Evolutionary conservation across 371 early-diverging fungal genomes (phyloP).

Genomic region (Umbelopsis sp.): DNA sequence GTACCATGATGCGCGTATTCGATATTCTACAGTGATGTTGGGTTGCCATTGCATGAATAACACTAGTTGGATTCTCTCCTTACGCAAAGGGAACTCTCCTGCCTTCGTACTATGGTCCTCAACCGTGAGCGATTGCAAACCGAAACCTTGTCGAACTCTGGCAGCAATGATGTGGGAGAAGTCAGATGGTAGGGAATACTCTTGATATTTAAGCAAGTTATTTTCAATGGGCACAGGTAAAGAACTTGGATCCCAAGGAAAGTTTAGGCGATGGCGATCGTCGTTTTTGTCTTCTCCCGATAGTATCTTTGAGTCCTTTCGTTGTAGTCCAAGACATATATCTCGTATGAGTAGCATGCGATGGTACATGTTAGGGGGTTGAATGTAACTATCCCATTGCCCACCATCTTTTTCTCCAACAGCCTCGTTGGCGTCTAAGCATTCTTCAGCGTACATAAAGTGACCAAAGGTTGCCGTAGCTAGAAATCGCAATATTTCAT

Average conservation of each 20-base stretch:
- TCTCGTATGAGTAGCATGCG: constrained; percentile 71
- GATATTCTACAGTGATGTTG: constrained; percentile 86
- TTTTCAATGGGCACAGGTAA: constrained; percentile 75
- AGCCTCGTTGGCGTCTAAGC: constrained; percentile 29
- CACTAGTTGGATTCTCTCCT: constrained; percentile 62
- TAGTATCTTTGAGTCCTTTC: constrained; percentile 32
- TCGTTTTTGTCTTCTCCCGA: constrained; percentile 26
- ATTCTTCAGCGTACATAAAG: constrained; percentile 79
- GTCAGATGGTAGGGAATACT: constrained; percentile 68
- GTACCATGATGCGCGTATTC: constrained; percentile 53
- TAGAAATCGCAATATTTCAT: constrained; percentile 81
- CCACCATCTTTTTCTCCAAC: neutral
- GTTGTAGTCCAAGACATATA: constrained; percentile 55
- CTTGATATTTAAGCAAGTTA: constrained; percentile 75
- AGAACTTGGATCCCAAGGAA: constrained; percentile 84
- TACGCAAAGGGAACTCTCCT: constrained; percentile 22
- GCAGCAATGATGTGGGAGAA: constrained; percentile 72
- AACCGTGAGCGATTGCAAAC: constrained; percentile 59
- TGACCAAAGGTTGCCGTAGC: constrained; percentile 79
- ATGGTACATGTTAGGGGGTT: constrained; percentile 82
- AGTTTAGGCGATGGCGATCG: constrained; percentile 40
- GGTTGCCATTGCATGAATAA: constrained; percentile 83
- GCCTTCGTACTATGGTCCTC: constrained; percentile 27
- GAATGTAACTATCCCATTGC: neutral
- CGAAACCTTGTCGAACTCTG: constrained; percentile 86